Evolutionary conservation across 192 early-diverging fungal genomes (phyloP).

Genomic region (Coemansia sp.): DNA sequence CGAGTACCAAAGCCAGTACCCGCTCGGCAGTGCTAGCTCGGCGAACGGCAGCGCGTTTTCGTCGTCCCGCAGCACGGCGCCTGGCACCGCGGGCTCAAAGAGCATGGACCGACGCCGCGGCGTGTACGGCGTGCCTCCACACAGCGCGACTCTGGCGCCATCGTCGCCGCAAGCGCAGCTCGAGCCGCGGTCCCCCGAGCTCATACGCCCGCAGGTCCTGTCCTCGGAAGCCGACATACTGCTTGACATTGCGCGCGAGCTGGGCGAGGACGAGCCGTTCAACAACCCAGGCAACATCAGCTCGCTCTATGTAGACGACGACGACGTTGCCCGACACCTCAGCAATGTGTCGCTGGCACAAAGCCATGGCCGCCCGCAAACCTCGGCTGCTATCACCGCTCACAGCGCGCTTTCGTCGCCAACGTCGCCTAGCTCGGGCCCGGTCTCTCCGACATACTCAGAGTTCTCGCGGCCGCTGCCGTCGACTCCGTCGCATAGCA

Average conservation of each 20-base stretch:
- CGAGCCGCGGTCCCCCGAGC: too few relatives aligned
- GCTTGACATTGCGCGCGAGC: constrained; percentile 50
- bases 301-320: constrained; percentile 37
- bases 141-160: constrained; percentile 11
- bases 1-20: not conserved
- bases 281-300: constrained; percentile 15
- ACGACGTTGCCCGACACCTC: constrained; percentile 33
- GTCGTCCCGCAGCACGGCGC: constrained; percentile 9
- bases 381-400: constrained; percentile 19
- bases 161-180: too few relatives aligned
- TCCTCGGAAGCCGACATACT: constrained; percentile 26
- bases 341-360: constrained; percentile 23
- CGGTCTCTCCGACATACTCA: not conserved
- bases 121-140: constrained; percentile 35
- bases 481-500: constrained; percentile 18
- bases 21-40: constrained; percentile 27
- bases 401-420: constrained; percentile 19
- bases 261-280: constrained; percentile 42
- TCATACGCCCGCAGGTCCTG: constrained; percentile 6
- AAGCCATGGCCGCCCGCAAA: constrained; percentile 15
- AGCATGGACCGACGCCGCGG: constrained; percentile 30
- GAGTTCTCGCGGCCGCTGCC: constrained; percentile 29
- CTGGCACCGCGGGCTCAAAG: constrained; percentile 2
- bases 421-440: not conserved
- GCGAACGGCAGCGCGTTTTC: constrained; percentile 11